Evolutionary conservation across 1,284 basidiomycete species (phyloP).

Genomic region (Melampsora larici-populina): DNA sequence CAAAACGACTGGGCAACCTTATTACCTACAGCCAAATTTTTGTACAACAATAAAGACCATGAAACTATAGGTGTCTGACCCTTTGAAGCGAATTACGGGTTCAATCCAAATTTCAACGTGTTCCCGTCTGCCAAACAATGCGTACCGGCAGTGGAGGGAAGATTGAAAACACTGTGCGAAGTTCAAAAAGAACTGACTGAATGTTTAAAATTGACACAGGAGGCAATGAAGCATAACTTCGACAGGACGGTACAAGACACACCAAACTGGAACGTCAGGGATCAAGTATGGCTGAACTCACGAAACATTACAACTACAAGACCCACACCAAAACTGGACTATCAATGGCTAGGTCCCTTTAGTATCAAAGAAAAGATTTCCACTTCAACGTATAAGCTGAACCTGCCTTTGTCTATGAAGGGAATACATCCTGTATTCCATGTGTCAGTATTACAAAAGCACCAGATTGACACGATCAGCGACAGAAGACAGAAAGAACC

Average conservation of each 20-base stretch:
- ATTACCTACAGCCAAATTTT: background rate
- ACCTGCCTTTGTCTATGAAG: too few species aligned
- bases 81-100: background rate
- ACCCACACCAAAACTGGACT: too few species aligned
- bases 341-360: too few species aligned
- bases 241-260: background rate
- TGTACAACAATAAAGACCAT: conserved; percentile 8
- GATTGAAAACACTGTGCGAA: background rate
- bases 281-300: background rate
- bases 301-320: background rate
- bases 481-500: background rate
- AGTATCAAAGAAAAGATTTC: too few species aligned
- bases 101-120: background rate
- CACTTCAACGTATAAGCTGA: too few species aligned
- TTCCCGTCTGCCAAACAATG: background rate
- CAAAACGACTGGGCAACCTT: background rate
- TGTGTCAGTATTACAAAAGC: background rate
- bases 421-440: too few species aligned
- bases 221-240: conserved; percentile 1
- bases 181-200: too few species aligned
- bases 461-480: background rate
- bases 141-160: background rate
- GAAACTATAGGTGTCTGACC: background rate
- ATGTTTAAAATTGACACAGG: background rate
- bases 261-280: background rate